A percentile compares a stretch with the other conserved stretches of the same genome.
phyloP scores from a whole-genome alignment of 106 monocot genomes.

The Hemerocallis citrina region DNA sequence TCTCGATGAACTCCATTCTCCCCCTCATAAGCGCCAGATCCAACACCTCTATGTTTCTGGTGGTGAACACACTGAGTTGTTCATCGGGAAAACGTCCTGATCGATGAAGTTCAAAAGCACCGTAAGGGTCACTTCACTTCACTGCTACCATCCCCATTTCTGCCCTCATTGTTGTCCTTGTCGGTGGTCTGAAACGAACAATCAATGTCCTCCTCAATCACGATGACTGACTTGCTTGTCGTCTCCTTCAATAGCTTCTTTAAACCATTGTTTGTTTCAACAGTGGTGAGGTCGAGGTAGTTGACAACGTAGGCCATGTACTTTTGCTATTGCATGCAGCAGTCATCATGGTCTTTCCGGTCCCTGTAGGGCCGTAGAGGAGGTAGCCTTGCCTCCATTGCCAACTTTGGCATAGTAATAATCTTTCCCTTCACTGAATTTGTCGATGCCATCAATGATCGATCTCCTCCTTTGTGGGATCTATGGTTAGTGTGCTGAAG shows the following conservation, averaged over 20 bases:
- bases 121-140: conserved; percentile 14
- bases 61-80: conserved; percentile 25
- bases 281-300: conserved; percentile 14
- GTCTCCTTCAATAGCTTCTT: conserved; percentile 7
- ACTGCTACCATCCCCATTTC: not conserved
- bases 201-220: conserved; percentile 24
- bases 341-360: conserved; percentile 16
- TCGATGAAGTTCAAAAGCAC: conserved; percentile 17
- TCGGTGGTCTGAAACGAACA: not conserved
- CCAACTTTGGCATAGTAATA: conserved; percentile 13
- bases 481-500: conserved; percentile 9
- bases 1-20: conserved; percentile 24
- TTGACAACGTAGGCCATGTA: conserved; percentile 17
- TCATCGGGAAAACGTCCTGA: conserved; percentile 24
- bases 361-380: conserved; percentile 20
- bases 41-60: conserved; percentile 18
- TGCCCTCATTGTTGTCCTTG: not conserved
- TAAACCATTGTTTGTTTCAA: not conserved
- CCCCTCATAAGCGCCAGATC: conserved; percentile 24
- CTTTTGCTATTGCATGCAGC: conserved; percentile 19
- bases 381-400: conserved; percentile 22
- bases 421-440: conserved; percentile 5
- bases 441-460: conserved; percentile 15
- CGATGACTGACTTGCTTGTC: conserved; percentile 9
- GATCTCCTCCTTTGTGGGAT: conserved; percentile 2